Base-by-base conservation (phyloP, 2,329 filamentous ascomycete species). In the Epichloe glyceriae region DNA sequence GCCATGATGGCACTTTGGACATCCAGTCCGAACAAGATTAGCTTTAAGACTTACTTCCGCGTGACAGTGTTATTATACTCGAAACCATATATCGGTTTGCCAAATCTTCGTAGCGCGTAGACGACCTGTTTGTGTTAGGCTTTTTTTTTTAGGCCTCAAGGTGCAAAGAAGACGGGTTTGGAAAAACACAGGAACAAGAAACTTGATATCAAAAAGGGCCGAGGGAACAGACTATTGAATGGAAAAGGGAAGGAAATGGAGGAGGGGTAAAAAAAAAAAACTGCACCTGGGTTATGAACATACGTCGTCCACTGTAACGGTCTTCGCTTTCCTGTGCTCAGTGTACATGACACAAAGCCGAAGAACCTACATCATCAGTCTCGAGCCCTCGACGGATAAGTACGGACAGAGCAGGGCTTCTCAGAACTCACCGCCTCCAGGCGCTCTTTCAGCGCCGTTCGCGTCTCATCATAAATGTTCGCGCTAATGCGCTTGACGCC, bases 401-500 rank as follows among this genome's bases (percentile, higher is more conserved):
- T 33, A 26, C 4, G 1, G n/a, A 22, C 17, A 15, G 17, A 19
- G 26, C n/a, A 47, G 26, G 6, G 5, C 15, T 19, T 19, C 4
- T 15, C 4, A 4, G n/a, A 26, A 41, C 67, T 35, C 67, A 82
- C 79, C 30, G 56, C 55, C 5, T 67, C 56, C 0, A 90, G 65
- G 0, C 73, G 69, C 0, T 58, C 53, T 20, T 73, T 78, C 1
- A 90, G 49, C 0, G 71, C 78, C 0, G 4, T 17, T 0, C 86
- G 71, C 0, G 74, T 64, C 0, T 86, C 82, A 0, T 80, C 71
- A 58, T 90, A 90, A 3, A 89, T 82, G 0, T 44, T 56, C 0
- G 62, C 75, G 0, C 81, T 83, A 8, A 90, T 88, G 0, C 86
- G 73, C 62, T 89, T 89, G 0, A 91, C 82, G 0, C 86, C 86